Evolutionary conservation across 192 early-diverging fungal species (phyloP), one percentile per base, ranked within the genome.

Genomic region (Backusella westeae): DNA sequence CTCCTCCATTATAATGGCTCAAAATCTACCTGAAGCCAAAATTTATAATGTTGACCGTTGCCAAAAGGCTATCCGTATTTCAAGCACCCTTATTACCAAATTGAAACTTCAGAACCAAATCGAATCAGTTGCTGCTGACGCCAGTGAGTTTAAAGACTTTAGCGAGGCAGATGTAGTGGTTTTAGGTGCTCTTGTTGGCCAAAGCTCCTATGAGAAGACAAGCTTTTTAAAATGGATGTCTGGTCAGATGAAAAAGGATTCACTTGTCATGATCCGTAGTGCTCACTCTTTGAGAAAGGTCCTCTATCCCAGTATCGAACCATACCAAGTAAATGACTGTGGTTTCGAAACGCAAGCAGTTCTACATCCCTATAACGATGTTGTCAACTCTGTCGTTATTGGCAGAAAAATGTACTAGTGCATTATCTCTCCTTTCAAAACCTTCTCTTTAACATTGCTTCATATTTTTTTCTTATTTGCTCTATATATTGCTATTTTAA

Each of bases 351-450:
- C 71, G 4, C 42, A 74, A 23, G 32, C 69, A 2, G 75, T 69
- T 7, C 10, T 77, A 6, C 75, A 81, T 71, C 80, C 80, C 3
- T 72, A 77, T 52, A 71, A 81, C 59, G 71, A 77, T 26, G 66
- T 81, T 36, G 80, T 81, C 2, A 81, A 81, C 23, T 81, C 80
- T 14, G 38, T 81, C 5, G 36, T 81, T 12, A 69, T 81, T 8
- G 80, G 66, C 23, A 81, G 52, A 81, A 69, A 69, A n/a, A 19
- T 49, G 46, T 49, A 49, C 1, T 49, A n/a, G 6, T 49, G 17
- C 10, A 39, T 10, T 39, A 39, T 39, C 38, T 39, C 38, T 39
- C 38, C 38, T 14, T 44, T 44, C 5, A 42, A 42, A 42, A 42
- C 8, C 36, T 42, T 42, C 12, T 14, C 42, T 49, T 49, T 49